These are phyloP conservation scores for Thamnidium elegans DNA, from an alignment of 192 early-diverging fungal species.

Conservation along the genomic window DNA sequence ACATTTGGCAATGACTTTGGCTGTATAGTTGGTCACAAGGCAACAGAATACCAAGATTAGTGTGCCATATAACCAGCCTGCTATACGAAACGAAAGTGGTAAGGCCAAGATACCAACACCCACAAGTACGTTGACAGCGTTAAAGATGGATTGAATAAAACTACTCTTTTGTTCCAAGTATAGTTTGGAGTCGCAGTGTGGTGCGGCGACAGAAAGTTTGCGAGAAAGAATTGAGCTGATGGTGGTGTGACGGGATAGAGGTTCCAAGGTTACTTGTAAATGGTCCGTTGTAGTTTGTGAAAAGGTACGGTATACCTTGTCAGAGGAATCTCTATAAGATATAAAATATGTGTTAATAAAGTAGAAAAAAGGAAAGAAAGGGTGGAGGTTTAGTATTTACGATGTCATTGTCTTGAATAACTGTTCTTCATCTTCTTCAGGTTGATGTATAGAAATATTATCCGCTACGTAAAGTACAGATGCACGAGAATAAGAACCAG, in stretches of 20 bases:
- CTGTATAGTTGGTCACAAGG: constrained; percentile 47
- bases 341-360: too few species aligned
- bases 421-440: constrained; percentile 6
- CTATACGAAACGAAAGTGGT: constrained; percentile 51
- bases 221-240: constrained; percentile 16
- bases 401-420: constrained; percentile 1
- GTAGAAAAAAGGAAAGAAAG: neutral
- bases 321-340: too few species aligned
- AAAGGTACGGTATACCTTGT: constrained; percentile 4
- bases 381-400: neutral
- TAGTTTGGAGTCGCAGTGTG: neutral
- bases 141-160: constrained; percentile 49
- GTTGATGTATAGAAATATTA: constrained; percentile 9
- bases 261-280: constrained; percentile 2
- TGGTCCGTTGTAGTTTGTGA: constrained; percentile 8
- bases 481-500: constrained; percentile 29
- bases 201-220: too few species aligned
- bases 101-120: constrained; percentile 66
- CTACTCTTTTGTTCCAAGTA: constrained; percentile 15
- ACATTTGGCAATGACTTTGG: constrained; percentile 57
- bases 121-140: constrained; percentile 58
- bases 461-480: constrained; percentile 31
- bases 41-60: constrained; percentile 44
- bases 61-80: constrained; percentile 59
- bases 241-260: constrained; percentile 23